Evolutionary conservation across 108 stramenopile genomes (phyloP).

Genomic region (Stephanodiscus triporus): DNA sequence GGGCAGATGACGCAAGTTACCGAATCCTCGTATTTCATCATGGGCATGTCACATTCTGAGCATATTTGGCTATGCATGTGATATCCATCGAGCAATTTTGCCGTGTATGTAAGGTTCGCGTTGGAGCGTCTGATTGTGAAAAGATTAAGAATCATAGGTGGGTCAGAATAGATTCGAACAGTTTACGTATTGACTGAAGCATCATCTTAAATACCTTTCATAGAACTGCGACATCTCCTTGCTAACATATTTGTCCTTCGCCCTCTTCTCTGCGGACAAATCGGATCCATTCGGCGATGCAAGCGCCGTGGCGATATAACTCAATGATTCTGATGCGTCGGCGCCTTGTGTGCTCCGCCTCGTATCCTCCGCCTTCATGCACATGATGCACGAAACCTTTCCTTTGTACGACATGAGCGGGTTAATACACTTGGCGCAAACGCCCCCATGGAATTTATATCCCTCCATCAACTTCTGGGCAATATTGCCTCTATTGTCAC

Average conservation of each 20-base stretch:
- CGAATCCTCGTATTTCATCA: conserved; percentile 6
- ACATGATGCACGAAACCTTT: conserved; percentile 3
- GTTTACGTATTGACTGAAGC: not conserved
- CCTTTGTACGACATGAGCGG: not conserved
- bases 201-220: conserved; percentile 5
- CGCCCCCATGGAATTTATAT: not conserved
- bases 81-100: not conserved
- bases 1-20: conserved; percentile 8
- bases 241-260: not conserved
- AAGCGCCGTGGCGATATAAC: not conserved
- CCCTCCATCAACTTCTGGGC: conserved; percentile 2
- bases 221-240: not conserved
- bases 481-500: not conserved
- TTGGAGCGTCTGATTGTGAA: conserved; percentile 5
- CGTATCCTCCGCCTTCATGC: conserved; percentile 1
- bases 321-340: not conserved
- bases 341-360: not conserved
- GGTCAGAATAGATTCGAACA: not conserved
- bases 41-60: conserved; percentile 7
- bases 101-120: not conserved
- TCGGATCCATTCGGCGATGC: not conserved
- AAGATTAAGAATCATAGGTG: not conserved
- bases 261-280: not conserved
- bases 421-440: not conserved
- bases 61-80: not conserved